These are phyloP conservation scores for Rhodocollybia butyracea DNA, from an alignment of 768 basidiomycete species.

Conservation along the genomic window DNA sequence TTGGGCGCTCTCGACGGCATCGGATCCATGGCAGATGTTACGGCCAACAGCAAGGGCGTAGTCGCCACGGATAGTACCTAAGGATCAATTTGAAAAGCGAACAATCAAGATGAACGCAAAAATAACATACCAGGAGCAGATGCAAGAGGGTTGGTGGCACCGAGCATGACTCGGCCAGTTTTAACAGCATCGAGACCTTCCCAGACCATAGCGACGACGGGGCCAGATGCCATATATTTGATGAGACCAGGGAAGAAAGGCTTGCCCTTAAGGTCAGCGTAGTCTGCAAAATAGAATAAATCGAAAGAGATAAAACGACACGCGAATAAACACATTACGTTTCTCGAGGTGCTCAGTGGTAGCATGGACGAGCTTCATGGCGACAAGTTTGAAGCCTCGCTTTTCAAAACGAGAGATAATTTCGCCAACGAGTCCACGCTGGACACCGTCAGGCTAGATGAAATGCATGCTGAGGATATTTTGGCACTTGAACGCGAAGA, in stretches of 20 bases:
- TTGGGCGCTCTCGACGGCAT: constrained; percentile 84
- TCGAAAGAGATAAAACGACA: constrained; percentile 13
- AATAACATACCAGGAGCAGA: constrained; percentile 72
- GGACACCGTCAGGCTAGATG: constrained; percentile 94
- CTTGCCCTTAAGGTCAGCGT: constrained; percentile 92
- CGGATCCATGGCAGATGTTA: constrained; percentile 92
- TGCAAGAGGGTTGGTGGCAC: constrained; percentile 92
- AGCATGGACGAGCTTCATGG: constrained; percentile 86
- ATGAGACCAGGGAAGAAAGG: constrained; percentile 95
- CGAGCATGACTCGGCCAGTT: constrained; percentile 95
- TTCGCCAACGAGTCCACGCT: constrained; percentile 91
- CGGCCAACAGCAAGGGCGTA: constrained; percentile 92
- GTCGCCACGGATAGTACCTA: constrained; percentile 95
- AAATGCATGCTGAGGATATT: not conserved
- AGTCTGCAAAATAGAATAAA: constrained; percentile 53
- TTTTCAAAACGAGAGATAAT: constrained; percentile 97
- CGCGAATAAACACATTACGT: constrained; percentile 41
- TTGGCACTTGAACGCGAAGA: not conserved
- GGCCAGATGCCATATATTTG: constrained; percentile 94
- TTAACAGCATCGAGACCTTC: constrained; percentile 92
- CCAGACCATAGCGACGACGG: constrained; percentile 95
- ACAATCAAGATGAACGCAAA: not conserved
- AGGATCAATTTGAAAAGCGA: constrained; percentile 6
- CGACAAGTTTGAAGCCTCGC: constrained; percentile 96
- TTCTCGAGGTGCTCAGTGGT: constrained; percentile 85